These are phyloP conservation scores for Kwoniella sp. DNA, from an alignment of 768 basidiomycete genomes.

Conservation along the genomic window DNA sequence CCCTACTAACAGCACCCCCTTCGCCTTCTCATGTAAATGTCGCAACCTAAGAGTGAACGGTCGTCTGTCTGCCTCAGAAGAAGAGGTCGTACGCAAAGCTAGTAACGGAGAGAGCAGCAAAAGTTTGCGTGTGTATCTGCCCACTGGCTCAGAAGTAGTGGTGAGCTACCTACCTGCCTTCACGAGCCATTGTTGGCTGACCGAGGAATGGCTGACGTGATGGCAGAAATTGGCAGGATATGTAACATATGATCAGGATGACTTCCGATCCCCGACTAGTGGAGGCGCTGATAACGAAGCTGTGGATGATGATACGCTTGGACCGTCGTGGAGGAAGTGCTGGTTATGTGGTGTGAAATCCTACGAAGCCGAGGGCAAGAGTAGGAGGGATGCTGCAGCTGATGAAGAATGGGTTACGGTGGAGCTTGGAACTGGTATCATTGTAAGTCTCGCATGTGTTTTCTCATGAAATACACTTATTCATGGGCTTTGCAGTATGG, in stretches of 20 bases:
- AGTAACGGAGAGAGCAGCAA: background rate
- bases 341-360: conserved; percentile 35
- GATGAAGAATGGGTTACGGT: conserved; percentile 35
- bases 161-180: conserved; percentile 1
- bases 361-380: conserved; percentile 28
- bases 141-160: conserved; percentile 14
- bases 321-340: conserved; percentile 36
- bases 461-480: background rate
- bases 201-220: conserved; percentile 3
- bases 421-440: conserved; percentile 30
- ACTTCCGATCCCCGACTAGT: conserved; percentile 6
- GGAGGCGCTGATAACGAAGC: conserved; percentile 1
- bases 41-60: conserved; percentile 37
- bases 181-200: background rate
- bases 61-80: conserved; percentile 11
- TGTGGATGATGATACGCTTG: conserved; percentile 5
- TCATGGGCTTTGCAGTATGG: conserved; percentile 27
- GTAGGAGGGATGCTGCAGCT: conserved; percentile 16
- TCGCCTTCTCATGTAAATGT: conserved; percentile 36
- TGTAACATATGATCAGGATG: conserved; percentile 31
- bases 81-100: conserved; percentile 13
- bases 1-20: conserved; percentile 24
- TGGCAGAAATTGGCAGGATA: conserved; percentile 27
- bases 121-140: conserved; percentile 7
- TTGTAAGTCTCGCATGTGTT: conserved; percentile 23